A percentile compares a stretch with the other conserved stretches of the same genome.
These are phyloP conservation scores for Plasmodium sp. DNA, from an alignment of 169 alveolate species.

Conservation along the genomic window DNA sequence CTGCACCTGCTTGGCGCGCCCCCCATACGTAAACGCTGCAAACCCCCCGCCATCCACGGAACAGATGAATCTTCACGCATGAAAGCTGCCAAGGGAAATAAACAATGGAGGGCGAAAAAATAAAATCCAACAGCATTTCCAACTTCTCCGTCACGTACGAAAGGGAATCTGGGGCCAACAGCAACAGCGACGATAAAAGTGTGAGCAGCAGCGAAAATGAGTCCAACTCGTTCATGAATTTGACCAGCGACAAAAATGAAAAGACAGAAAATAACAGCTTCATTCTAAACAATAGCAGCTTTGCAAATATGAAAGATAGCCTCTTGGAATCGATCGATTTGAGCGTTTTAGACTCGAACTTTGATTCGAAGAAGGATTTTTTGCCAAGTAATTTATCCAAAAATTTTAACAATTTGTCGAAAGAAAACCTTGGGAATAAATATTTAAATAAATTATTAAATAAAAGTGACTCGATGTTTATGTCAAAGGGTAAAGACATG, in stretches of 20 bases:
- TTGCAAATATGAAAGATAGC: slow-evolving; percentile 62
- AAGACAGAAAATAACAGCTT: slow-evolving; percentile 53
- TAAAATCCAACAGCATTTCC: slow-evolving; percentile 45
- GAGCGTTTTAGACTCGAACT: slow-evolving; percentile 65
- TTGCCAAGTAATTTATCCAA: slow-evolving; percentile 58
- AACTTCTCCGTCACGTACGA: slow-evolving; percentile 61
- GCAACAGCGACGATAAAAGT: slow-evolving; percentile 53
- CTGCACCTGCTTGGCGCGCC: not conserved
- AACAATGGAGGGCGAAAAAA: slow-evolving; percentile 61
- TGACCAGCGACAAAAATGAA: slow-evolving; percentile 55
- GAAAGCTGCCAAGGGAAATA: not conserved
- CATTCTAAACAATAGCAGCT: slow-evolving; percentile 52
- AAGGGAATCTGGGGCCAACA: slow-evolving; percentile 58
- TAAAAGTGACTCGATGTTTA: slow-evolving; percentile 13
- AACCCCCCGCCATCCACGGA: not conserved
- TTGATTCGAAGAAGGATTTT: slow-evolving; percentile 58
- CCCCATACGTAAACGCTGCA: not conserved
- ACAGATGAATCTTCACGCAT: slow-evolving; percentile 8
- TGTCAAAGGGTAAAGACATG: slow-evolving; percentile 15
- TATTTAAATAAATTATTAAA: slow-evolving; percentile 69
- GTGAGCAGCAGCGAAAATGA: slow-evolving; percentile 63
- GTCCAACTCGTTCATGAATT: slow-evolving; percentile 50
- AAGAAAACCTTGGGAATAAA: slow-evolving; percentile 45
- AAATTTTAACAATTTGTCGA: slow-evolving; percentile 52
- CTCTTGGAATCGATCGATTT: slow-evolving; percentile 67